Conservation (phyloP, 257 asterid genomes). For the Coffea eugenioides region DNA sequence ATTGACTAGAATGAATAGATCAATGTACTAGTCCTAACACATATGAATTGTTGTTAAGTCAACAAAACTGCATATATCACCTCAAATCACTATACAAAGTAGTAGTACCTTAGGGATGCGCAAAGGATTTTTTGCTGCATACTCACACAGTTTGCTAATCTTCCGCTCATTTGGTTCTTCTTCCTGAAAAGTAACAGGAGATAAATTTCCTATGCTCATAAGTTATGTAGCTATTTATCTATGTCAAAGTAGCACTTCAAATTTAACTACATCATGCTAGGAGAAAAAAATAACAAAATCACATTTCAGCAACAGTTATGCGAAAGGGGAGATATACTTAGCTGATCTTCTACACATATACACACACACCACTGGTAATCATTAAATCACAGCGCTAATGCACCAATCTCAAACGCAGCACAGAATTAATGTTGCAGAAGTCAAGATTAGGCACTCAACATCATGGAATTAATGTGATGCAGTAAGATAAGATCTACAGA, state of each 20-base stretch:
- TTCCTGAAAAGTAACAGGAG: constrained; percentile 48
- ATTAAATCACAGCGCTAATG: background rate
- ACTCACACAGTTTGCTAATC: constrained; percentile 92
- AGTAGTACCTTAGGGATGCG: constrained; percentile 89
- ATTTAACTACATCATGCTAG: background rate
- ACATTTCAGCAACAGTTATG: background rate
- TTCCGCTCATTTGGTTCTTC: constrained; percentile 91
- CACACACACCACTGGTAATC: background rate
- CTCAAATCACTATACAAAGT: background rate
- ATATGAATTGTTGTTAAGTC: background rate
- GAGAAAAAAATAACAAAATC: background rate
- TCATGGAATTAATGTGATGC: background rate
- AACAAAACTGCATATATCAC: background rate
- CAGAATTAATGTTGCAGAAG: background rate
- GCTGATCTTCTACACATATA: background rate
- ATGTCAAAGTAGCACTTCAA: background rate
- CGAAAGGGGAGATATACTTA: background rate
- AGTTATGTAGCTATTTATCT: background rate
- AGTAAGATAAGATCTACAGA: constrained; percentile 14
- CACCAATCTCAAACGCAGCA: background rate
- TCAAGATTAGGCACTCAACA: background rate
- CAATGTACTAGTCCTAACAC: too few relatives aligned
- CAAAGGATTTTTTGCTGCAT: constrained; percentile 88
- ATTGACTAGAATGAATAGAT: background rate
- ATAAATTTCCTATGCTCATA: constrained; percentile 11